These are phyloP conservation scores for Botrytis fragariae DNA, from an alignment of 2,329 filamentous ascomycete genomes.

Conservation along the genomic window DNA sequence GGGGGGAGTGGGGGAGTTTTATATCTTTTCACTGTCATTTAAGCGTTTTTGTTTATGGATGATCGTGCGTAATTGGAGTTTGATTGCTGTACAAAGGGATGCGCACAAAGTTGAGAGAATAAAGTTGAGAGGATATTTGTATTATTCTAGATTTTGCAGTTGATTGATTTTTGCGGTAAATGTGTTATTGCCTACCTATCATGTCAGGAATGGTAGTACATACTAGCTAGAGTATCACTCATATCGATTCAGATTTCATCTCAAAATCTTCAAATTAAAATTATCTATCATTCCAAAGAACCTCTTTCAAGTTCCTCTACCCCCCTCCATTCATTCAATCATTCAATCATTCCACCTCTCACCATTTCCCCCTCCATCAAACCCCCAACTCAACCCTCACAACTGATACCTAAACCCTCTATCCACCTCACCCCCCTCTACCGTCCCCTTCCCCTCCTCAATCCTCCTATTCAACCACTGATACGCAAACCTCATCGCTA, in stretches of 20 bases:
- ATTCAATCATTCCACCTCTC: too few species aligned
- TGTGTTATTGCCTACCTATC: too few species aligned
- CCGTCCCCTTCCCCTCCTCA: conserved; percentile 14
- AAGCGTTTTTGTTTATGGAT: not conserved
- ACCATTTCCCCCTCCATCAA: not conserved
- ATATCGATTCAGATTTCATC: not conserved
- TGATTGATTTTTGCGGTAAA: not conserved
- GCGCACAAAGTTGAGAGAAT: accelerated
- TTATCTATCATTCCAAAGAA: not conserved
- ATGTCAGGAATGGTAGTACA: too few species aligned
- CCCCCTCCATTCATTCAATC: not conserved
- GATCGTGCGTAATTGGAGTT: accelerated
- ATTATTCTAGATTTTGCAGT: too few species aligned
- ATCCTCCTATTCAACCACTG: conserved; percentile 16
- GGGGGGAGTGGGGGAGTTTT: too few species aligned
- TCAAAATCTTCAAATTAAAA: not conserved
- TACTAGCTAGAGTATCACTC: not conserved
- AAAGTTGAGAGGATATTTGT: not conserved
- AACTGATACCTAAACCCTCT: conserved; percentile 20
- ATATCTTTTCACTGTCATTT: not conserved
- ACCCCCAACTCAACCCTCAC: not conserved
- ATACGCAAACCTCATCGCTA: conserved; percentile 13
- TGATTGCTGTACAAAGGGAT: not conserved
- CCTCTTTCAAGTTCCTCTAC: not conserved
- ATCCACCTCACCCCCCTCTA: conserved; percentile 16